Base-by-base conservation (phyloP, 768 basidiomycete species). In the Trametes meyenii region DNA sequence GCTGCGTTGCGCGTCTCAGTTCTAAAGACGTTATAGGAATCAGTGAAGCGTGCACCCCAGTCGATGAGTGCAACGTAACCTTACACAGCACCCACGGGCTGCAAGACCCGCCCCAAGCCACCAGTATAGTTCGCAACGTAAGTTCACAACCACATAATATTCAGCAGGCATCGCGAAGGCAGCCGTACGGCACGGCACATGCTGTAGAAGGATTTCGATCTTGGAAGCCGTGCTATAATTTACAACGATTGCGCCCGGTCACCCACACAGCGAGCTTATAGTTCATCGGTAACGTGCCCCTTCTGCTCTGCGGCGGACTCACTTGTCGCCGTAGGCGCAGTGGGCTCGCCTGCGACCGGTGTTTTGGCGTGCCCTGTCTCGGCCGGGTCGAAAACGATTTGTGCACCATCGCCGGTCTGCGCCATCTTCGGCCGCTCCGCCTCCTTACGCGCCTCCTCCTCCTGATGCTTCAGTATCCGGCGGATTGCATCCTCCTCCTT, bases 331-430 rank as follows among this genome's bases (percentile, higher is more conserved):
- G 64, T 50, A 1, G 64, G 50, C 17, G 60, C 48, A 24, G 60
- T 56, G 5, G 59, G 39, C 43, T 69, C 66, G 12, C 58, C 54
- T 14, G 60, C 64, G 14, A 46, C 60, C 12, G 65, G 66, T 2
- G 69, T 70, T 60, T 64, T 65, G 2, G 66, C 60, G 48, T 70
- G 69, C 7, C 67, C 66, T 5, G 67, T 61, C 51, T 45, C 59
- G 17, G 61, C 50, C 2, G 59, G 43, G 39, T 69, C 67, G 54
- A 69, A 59, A 8, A 65, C 58, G 38, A 64, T 64, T 48, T 69
- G 69, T 19, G 64, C 67, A 14, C 58, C 66, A 21, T 70, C 69
- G 60, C 62, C 70, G 23, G 71, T 69, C 67, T 70, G 66, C 19
- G 61, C 60, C 63, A 61, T 67, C 56, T 65, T 64, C 26, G 51